phyloP scores from a whole-genome alignment of 805 yeast species.

The Priceomyces melissophilus region DNA sequence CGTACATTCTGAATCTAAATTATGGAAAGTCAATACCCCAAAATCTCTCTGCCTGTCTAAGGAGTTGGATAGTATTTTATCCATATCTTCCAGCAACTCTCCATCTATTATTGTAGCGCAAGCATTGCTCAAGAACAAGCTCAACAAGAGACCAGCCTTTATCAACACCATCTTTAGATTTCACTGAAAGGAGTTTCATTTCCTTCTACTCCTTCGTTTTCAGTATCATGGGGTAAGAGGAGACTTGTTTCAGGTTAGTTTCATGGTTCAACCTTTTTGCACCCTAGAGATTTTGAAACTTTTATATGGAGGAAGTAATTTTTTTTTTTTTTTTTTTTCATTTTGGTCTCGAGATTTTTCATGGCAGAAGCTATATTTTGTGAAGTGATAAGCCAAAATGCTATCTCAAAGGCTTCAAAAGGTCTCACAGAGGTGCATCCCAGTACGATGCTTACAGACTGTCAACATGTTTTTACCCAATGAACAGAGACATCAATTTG shows the following conservation, averaged over 20 bases:
- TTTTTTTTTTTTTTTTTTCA: too few species aligned
- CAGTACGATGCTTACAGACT: conserved; percentile 3
- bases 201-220: too few species aligned
- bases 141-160: too few species aligned
- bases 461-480: conserved; percentile 26
- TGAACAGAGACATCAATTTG: conserved; percentile 23
- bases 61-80: not conserved
- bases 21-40: conserved; percentile 3
- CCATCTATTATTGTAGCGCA: too few species aligned
- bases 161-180: too few species aligned
- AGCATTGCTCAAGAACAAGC: too few species aligned
- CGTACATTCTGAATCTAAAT: conserved; percentile 25
- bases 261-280: not conserved
- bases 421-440: not conserved
- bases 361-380: not conserved
- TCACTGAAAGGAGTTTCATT: too few species aligned
- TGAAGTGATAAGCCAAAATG: not conserved
- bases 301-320: conserved; percentile 1
- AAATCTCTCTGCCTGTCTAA: conserved; percentile 2
- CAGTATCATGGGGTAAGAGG: too few species aligned
- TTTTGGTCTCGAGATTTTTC: too few species aligned
- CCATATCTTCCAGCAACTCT: too few species aligned
- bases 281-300: too few species aligned
- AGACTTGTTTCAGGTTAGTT: too few species aligned
- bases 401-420: not conserved